phyloP scores from a whole-genome alignment of 2,329 filamentous ascomycete genomes.

The Pseudogymnoascus sp. region DNA sequence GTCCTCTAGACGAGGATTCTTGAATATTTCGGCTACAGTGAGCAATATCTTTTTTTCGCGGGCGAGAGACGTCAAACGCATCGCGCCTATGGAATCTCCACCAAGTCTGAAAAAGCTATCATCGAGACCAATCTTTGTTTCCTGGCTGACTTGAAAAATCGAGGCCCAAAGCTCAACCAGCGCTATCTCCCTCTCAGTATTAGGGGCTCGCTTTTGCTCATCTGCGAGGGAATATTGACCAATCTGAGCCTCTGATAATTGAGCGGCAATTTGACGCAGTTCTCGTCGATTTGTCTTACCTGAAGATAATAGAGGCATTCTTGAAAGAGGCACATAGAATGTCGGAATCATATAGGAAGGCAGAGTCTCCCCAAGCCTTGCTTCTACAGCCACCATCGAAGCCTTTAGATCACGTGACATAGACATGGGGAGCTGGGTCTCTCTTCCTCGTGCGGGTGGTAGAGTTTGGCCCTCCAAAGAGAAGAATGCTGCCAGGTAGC shows the following conservation, averaged over 20 bases:
- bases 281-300: constrained; percentile 29
- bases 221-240: neutral
- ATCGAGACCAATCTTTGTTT: constrained; percentile 11
- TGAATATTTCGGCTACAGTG: constrained; percentile 35
- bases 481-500: neutral
- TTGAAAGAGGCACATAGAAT: constrained; percentile 24
- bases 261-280: constrained; percentile 26
- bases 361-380: constrained; percentile 14
- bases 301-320: constrained; percentile 24
- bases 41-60: constrained; percentile 23
- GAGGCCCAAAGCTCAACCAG: neutral
- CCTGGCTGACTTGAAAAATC: neutral
- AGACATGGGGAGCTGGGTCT: neutral
- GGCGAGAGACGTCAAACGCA: constrained; percentile 36
- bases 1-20: constrained; percentile 20
- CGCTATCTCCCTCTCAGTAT: neutral
- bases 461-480: neutral
- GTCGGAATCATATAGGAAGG: constrained; percentile 33
- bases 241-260: constrained; percentile 16
- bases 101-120: constrained; percentile 34
- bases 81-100: constrained; percentile 30
- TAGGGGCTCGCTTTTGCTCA: neutral
- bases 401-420: neutral
- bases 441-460: neutral
- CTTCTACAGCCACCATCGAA: neutral